Evolutionary conservation across 2,329 filamentous ascomycete species (phyloP).

Genomic region (Fusarium circinatum): DNA sequence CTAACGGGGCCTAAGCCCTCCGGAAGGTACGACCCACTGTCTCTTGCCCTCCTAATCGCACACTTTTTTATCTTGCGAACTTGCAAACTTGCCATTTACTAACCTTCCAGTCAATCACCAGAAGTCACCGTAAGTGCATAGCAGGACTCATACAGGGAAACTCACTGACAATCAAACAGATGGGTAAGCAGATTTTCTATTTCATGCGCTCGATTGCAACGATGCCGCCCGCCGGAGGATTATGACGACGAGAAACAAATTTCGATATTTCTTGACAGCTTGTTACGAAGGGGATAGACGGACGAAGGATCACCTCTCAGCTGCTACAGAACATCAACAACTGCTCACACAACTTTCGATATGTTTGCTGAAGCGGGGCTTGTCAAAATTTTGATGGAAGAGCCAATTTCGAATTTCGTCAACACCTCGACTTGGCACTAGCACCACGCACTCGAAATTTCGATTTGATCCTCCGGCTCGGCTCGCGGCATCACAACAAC

Average conservation of each 20-base stretch:
- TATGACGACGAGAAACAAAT: conserved; percentile 29
- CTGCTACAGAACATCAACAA: neutral
- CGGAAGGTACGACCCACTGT: conserved; percentile 42
- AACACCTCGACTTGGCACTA: conserved; percentile 1
- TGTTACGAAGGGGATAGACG: neutral
- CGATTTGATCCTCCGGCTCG: conserved; percentile 6
- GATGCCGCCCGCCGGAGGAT: conserved; percentile 41
- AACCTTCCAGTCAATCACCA: conserved; percentile 56
- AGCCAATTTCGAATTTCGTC: conserved; percentile 21
- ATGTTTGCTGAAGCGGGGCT: neutral
- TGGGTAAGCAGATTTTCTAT: conserved; percentile 65
- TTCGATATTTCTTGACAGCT: conserved; percentile 31
- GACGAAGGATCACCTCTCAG: conserved; percentile 6
- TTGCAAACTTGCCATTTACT: conserved; percentile 54
- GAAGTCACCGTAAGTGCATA: conserved; percentile 60
- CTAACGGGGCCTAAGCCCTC: conserved; percentile 51
- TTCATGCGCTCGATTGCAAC: conserved; percentile 34
- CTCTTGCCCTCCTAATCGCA: conserved; percentile 53
- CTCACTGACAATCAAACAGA: conserved; percentile 60
- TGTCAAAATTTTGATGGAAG: neutral
- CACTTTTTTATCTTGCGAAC: conserved; percentile 53
- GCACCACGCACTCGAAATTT: conserved; percentile 13
- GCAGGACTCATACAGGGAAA: conserved; percentile 45
- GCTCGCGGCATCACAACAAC: conserved; percentile 25
- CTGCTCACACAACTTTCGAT: neutral